Conservation (phyloP, 805 yeast genomes). For the Candida succiphila region DNA sequence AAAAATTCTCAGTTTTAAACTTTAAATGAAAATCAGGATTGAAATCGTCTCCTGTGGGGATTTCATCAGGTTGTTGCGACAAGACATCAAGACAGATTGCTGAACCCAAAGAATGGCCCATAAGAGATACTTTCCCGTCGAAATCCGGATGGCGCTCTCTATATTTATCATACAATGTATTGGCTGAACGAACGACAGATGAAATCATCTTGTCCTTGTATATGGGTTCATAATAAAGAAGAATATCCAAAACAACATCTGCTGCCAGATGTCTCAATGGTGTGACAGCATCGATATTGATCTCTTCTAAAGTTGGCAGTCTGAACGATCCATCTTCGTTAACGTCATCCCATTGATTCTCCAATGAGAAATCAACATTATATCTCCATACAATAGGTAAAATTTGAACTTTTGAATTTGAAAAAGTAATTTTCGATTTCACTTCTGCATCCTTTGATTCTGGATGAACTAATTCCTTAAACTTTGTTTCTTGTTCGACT, state of each 20-base stretch:
- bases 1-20: conserved; percentile 66
- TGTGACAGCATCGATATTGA: conserved; percentile 69
- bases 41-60: conserved; percentile 15
- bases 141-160: conserved; percentile 57
- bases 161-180: conserved; percentile 49
- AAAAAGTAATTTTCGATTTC: conserved; percentile 12
- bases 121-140: conserved; percentile 69
- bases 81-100: conserved; percentile 74
- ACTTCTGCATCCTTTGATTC: conserved; percentile 6
- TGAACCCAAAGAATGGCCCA: conserved; percentile 92
- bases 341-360: conserved; percentile 25
- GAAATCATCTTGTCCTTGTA: conserved; percentile 53
- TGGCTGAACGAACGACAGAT: conserved; percentile 55
- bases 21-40: conserved; percentile 33
- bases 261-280: conserved; percentile 74
- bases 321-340: conserved; percentile 29
- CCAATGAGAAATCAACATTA: conserved; percentile 50
- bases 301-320: conserved; percentile 56
- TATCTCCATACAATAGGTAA: conserved; percentile 92
- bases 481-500: conserved; percentile 29
- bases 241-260: conserved; percentile 76
- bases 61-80: conserved; percentile 32
- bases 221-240: conserved; percentile 66
- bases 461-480: conserved; percentile 27
- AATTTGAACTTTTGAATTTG: conserved; percentile 64